phyloP scores from a whole-genome alignment of 768 basidiomycete genomes.

The Russula earlei region DNA sequence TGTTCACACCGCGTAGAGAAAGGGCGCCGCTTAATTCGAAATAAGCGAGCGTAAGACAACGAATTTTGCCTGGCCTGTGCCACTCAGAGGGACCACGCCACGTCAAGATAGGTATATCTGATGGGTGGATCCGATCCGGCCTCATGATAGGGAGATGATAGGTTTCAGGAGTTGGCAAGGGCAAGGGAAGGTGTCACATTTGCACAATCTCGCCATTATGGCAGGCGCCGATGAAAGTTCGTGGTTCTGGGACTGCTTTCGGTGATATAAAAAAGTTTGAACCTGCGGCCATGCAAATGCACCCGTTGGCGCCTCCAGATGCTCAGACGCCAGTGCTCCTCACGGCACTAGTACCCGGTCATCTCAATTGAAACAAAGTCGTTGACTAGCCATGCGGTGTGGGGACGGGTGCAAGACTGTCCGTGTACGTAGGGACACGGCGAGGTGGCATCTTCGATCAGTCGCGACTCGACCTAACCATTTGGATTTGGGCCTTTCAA shows the following conservation, averaged over 20 bases:
- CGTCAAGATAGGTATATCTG: neutral
- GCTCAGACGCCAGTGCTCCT: conserved; percentile 16
- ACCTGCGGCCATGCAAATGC: neutral
- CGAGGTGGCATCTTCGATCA: conserved; percentile 25
- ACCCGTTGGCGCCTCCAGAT: no score
- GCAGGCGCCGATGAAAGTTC: no score
- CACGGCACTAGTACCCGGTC: conserved; percentile 17
- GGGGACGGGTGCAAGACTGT: no score
- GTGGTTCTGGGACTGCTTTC: neutral
- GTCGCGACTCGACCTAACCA: neutral
- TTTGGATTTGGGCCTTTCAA: neutral
- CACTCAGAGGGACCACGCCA: neutral
- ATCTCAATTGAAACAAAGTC: conserved; percentile 7
- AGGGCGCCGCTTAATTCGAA: no score
- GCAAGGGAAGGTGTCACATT: neutral
- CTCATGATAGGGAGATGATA: neutral
- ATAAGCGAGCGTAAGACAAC: no score
- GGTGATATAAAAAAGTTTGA: no score
- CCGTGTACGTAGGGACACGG: conserved; percentile 16
- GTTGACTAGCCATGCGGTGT: conserved; percentile 16
- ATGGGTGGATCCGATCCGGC: neutral
- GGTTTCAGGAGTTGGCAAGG: neutral
- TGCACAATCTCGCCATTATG: no score
- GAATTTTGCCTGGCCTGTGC: neutral
- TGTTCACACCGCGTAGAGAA: no score